Percentiles rank a stretch among this genome's conserved stretches.
These are phyloP conservation scores for Eucalyptus curtisii DNA, from an alignment of 345 rosid species.

Conservation along the genomic window DNA sequence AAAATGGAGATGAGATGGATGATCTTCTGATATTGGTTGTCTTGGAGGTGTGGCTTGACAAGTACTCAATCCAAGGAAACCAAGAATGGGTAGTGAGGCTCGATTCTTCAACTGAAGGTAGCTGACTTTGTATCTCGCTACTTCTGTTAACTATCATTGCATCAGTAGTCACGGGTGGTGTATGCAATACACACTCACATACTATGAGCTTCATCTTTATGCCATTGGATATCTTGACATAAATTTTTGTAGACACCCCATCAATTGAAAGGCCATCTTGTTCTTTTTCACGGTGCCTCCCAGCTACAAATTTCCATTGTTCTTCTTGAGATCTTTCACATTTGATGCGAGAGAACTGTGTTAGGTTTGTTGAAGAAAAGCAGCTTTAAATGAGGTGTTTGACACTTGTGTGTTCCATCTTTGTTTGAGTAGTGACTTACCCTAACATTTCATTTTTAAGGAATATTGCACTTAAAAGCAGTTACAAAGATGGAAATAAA, in stretches of 20 bases:
- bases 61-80: conserved; percentile 64
- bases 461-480: not conserved
- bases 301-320: not conserved
- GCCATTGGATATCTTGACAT: not conserved
- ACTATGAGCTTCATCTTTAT: not conserved
- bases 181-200: not conserved
- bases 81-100: conserved; percentile 83
- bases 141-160: not conserved
- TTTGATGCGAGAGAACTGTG: not conserved
- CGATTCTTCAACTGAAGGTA: conserved; percentile 87
- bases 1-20: conserved; percentile 84
- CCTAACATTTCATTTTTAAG: not conserved
- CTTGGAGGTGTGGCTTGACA: conserved; percentile 48
- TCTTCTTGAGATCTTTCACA: not conserved
- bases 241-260: not conserved
- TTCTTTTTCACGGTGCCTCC: not conserved
- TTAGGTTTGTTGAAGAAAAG: not conserved
- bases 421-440: not conserved
- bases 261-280: not conserved
- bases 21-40: conserved; percentile 69
- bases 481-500: not conserved
- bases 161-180: too few relatives aligned
- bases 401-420: not conserved
- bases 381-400: not conserved
- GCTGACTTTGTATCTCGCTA: not conserved